Evolutionary conservation across 352 stramenopile genomes (phyloP), one percentile per base, ranked within the genome.

Genomic region (Elongisporangium anandrum): DNA sequence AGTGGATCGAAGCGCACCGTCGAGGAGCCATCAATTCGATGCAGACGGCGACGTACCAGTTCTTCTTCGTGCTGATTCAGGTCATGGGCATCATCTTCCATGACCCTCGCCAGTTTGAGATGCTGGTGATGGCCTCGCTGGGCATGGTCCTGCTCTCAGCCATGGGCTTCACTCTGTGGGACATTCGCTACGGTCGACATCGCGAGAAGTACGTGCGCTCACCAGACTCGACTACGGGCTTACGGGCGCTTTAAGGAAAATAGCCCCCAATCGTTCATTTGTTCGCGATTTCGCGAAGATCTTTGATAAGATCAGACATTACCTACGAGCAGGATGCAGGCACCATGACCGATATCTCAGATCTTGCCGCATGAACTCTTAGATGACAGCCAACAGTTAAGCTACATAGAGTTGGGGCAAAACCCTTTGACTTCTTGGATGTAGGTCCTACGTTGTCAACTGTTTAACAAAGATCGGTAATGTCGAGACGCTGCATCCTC

Each of bases 41-140:
- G 75, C 79, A 89, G 53, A 85, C 69, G 0, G 79, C 79, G 24
- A 73, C 73, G 54, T 85, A 70, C 56, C 78, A 89, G 62, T 71
- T 87, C 58, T 88, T 81, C 57, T 87, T 68, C 73, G 81, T 87
- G 45, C 48, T 80, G 12, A 85, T 88, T 10, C 62, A 76, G 54
- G 57, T 77, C 24, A 59, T 77, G 34, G 69, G 76, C n/a, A 69
- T 87, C 20, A 39, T 81, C 3, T 86, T 85, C 58, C 56, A 71
- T 41, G 73, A 87, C 24, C 77, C 79, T 52, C 68, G 65, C 22
- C 59, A 88, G 54, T 89, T 89, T 53, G 61, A 81, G 53, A 65
- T 70, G 19, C 72, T 89, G 15, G 79, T 88, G 22, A 50, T 79
- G 50, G 82, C 83, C 54, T 88, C 77, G 5, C 50, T 88, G 13